These are phyloP conservation scores for Claviceps arundinis DNA, from an alignment of 2,329 filamentous ascomycete genomes.

Conservation along the genomic window DNA sequence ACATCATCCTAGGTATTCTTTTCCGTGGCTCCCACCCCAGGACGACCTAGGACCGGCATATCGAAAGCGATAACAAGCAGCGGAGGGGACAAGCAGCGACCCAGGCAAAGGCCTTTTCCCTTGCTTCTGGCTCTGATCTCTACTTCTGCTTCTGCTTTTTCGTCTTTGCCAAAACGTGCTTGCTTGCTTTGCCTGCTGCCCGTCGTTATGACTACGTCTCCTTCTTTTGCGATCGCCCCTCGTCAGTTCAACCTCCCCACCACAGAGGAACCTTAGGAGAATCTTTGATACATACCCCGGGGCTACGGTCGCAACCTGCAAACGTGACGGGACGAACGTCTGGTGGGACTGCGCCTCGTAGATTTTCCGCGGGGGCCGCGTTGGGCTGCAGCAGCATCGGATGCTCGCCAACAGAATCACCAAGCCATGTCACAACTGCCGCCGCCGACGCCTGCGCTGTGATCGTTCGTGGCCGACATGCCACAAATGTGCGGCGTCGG, in stretches of 20 bases:
- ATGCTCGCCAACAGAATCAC: conserved; percentile 22
- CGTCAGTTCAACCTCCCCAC: neutral
- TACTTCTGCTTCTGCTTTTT: neutral
- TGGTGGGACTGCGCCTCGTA: neutral
- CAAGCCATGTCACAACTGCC: conserved; percentile 48
- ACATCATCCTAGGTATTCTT: no score
- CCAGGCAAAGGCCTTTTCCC: no score
- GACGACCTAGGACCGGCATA: no score
- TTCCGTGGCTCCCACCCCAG: no score
- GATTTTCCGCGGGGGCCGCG: neutral
- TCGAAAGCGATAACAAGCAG: no score
- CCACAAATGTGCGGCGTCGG: conserved; percentile 42
- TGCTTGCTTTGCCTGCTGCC: neutral
- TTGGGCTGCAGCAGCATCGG: conserved; percentile 5
- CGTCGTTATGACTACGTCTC: conserved; percentile 2
- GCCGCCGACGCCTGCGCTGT: conserved; percentile 45
- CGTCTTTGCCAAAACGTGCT: neutral
- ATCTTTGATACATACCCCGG: neutral
- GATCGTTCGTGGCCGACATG: conserved; percentile 46
- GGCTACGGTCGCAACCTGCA: neutral
- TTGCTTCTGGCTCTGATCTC: no score
- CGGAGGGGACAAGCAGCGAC: no score
- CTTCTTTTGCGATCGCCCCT: neutral
- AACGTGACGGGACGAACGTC: neutral
- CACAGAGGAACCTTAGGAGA: neutral